phyloP scores from a whole-genome alignment of 176 grass and related monocot species.

The Ananas comosus region DNA sequence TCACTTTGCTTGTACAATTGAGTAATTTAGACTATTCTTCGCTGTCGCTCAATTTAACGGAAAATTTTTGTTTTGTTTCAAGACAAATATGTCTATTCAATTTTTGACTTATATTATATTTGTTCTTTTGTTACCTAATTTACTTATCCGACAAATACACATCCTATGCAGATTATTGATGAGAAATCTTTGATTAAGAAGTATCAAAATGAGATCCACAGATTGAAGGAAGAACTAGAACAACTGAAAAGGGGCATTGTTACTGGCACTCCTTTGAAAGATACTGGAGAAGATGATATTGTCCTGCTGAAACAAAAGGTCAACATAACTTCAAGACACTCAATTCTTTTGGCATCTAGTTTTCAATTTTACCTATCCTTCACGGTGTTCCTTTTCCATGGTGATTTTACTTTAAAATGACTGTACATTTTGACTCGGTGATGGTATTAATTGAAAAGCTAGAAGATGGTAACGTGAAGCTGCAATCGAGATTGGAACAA shows the following conservation, averaged over 20 bases:
- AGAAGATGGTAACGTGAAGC: slow-evolving; percentile 96
- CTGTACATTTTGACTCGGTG: slow-evolving; percentile 31
- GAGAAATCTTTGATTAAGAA: slow-evolving; percentile 99
- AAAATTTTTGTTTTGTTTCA: too few relatives aligned
- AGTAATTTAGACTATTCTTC: slow-evolving; percentile 10
- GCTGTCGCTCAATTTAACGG: too few relatives aligned
- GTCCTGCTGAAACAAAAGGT: slow-evolving; percentile 93
- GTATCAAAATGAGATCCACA: slow-evolving; percentile 92
- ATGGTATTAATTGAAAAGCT: slow-evolving; percentile 59
- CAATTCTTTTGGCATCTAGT: too few relatives aligned
- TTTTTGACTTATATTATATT: too few relatives aligned
- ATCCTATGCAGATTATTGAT: slow-evolving; percentile 67
- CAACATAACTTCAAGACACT: neutral
- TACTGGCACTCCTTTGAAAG: slow-evolving; percentile 52
- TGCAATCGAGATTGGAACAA: slow-evolving; percentile 94
- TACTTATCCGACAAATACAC: neutral
- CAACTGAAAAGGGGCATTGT: slow-evolving; percentile 95
- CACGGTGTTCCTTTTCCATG: neutral
- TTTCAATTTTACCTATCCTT: neutral
- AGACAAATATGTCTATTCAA: too few relatives aligned
- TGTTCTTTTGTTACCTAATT: neutral
- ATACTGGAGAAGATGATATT: slow-evolving; percentile 72
- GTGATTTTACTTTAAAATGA: neutral
- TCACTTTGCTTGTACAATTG: slow-evolving; percentile 17
- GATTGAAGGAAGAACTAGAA: slow-evolving; percentile 92